Base-by-base conservation (phyloP, 805 yeast genomes). In the Candida maesae region DNA sequence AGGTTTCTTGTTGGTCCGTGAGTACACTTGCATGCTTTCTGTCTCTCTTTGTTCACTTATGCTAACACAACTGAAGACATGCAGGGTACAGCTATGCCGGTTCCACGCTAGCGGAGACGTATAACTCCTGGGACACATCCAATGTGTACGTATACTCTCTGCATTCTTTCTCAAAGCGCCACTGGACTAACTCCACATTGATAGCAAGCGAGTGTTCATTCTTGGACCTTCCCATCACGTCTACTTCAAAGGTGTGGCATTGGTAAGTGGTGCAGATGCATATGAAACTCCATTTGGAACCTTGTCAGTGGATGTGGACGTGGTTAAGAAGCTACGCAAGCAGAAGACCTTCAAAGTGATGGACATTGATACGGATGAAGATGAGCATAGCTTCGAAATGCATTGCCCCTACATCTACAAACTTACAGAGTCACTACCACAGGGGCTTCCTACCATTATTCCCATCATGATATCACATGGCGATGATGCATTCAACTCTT, bases 381-480 rank as follows among this genome's bases (percentile, higher is more conserved):
- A 82, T 14, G 99, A 93, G 59, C 99, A 93, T 60, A 82, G 93
- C 38, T 77, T 93, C 54, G 99, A 93, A 56, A 86, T 93, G 96
- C 98, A 93, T 61, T 73, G 83, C 57, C 96, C 98, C 0, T 81
- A 76, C 45, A 64, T 86, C 8, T 71, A 75, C 51, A 71, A 76
- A 44, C 64, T 72, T 39, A 68, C 81, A 9, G 51, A 65, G 17
- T 51, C 55, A 38, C 38, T 55, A 3, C 45, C 61, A 4, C 62
- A 43, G 47, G 68, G 50, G n/a, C 48, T 38, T 46, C 81, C 68
- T 12, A 60, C 58, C 25, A 74, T 91, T 7, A 71, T 93, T 2
- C 99, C 99, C 0, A 75, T 93, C 33, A 68, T 91, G 74, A 73
- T 93, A 5, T 81, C 95, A 17, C 78, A 78, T 12, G 66, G 81